These are phyloP conservation scores for Arthromyces matolae DNA, from an alignment of 768 basidiomycete species.

Conservation along the genomic window DNA sequence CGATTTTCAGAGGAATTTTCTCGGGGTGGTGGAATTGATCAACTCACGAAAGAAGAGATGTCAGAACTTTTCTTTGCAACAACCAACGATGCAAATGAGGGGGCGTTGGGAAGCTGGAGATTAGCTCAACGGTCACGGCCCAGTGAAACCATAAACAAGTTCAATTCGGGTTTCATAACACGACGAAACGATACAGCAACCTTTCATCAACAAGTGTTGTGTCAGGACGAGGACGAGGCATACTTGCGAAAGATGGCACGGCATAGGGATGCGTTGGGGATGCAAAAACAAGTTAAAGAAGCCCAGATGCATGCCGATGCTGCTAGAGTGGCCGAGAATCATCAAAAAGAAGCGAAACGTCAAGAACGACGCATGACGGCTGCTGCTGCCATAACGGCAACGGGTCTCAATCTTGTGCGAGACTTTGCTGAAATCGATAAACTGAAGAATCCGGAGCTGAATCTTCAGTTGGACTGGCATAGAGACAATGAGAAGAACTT, in stretches of 20 bases:
- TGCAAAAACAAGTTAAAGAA: background rate
- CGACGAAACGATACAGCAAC: background rate
- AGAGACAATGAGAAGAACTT: background rate
- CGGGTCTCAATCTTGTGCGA: background rate
- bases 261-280: background rate
- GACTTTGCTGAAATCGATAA: background rate
- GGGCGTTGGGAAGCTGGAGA: constrained; percentile 18
- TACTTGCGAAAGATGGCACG: background rate
- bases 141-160: constrained; percentile 6
- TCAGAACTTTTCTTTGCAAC: background rate
- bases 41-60: background rate
- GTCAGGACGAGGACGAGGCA: background rate
- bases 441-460: background rate
- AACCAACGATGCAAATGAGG: constrained; percentile 24
- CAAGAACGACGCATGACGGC: background rate
- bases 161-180: constrained; percentile 13
- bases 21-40: background rate
- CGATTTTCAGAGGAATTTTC: background rate
- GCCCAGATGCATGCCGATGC: constrained; percentile 2
- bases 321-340: background rate
- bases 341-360: background rate
- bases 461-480: constrained; percentile 4
- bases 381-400: background rate
- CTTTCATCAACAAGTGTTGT: background rate
- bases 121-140: constrained; percentile 5